Percentiles rank a stretch among this genome's conserved stretches.
These are phyloP conservation scores for Termitomyces sp. DNA, from an alignment of 768 basidiomycete genomes.

Conservation along the genomic window DNA sequence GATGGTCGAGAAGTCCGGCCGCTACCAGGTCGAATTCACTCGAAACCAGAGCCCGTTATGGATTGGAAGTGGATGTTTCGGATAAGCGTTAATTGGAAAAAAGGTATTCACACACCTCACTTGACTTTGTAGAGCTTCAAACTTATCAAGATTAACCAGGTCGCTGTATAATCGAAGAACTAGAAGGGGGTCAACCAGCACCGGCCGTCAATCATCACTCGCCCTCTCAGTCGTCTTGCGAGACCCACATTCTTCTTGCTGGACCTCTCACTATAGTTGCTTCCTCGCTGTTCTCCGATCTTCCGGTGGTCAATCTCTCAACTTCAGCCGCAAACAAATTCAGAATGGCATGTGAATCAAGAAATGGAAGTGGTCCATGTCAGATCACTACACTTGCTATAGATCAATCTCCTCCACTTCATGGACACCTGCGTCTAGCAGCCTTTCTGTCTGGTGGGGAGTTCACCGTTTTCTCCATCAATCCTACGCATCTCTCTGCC, in stretches of 20 bases:
- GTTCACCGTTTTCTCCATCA: constrained; percentile 56
- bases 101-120: constrained; percentile 42
- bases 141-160: constrained; percentile 36
- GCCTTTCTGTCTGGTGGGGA: constrained; percentile 68
- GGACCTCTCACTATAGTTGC: constrained; percentile 60
- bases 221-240: constrained; percentile 7
- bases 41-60: constrained; percentile 33
- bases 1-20: constrained; percentile 59
- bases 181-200: constrained; percentile 12
- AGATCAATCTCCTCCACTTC: constrained; percentile 65
- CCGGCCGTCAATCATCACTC: not conserved
- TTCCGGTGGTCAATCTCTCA: constrained; percentile 36
- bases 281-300: constrained; percentile 34
- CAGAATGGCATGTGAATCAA: constrained; percentile 42
- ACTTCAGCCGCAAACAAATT: constrained; percentile 30
- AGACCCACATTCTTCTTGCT: constrained; percentile 51
- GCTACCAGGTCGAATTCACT: constrained; percentile 50
- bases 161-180: constrained; percentile 52
- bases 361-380: constrained; percentile 21
- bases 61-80: constrained; percentile 90
- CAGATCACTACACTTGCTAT: constrained; percentile 65
- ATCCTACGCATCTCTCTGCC: constrained; percentile 38
- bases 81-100: constrained; percentile 80
- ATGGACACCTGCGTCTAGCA: constrained; percentile 43
- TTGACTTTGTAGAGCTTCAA: not conserved